phyloP scores from a whole-genome alignment of 768 basidiomycete species.

The Rhizopogon vulgaris region DNA sequence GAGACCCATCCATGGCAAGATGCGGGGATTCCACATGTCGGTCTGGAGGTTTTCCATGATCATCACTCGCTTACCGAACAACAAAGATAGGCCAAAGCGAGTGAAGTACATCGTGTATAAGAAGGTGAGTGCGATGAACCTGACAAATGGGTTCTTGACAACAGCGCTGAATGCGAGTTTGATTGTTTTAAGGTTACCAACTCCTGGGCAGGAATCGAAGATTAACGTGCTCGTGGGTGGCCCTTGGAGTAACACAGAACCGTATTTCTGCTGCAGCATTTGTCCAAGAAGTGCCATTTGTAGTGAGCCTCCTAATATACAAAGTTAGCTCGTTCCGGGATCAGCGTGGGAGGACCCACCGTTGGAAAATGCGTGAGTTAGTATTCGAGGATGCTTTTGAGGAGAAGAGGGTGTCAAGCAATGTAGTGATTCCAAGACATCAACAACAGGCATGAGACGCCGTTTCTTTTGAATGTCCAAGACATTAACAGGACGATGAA shows the following conservation, averaged over 20 bases:
- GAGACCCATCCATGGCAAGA: conserved; percentile 26
- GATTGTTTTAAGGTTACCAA: conserved; percentile 10
- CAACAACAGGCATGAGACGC: conserved; percentile 15
- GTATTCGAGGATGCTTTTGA: conserved; percentile 13
- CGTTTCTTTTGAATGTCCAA: conserved; percentile 10
- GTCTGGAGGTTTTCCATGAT: conserved; percentile 2
- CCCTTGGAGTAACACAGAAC: conserved; percentile 2
- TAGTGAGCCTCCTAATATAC: conserved; percentile 15
- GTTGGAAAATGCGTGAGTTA: conserved; percentile 25
- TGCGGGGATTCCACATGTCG: conserved; percentile 13
- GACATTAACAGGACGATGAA: background rate
- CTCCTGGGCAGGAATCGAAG: conserved; percentile 17
- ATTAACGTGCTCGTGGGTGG: conserved; percentile 11
- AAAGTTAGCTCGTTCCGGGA: background rate
- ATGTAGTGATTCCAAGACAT: conserved; percentile 18
- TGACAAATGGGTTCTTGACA: conserved; percentile 15
- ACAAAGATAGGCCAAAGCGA: conserved; percentile 2
- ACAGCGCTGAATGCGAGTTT: conserved; percentile 16
- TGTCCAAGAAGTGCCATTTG: conserved; percentile 15
- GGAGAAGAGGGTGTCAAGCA: conserved; percentile 10
- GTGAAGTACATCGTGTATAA: conserved; percentile 11
- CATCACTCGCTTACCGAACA: conserved; percentile 15
- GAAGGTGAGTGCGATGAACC: conserved; percentile 8
- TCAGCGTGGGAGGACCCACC: conserved; percentile 9
- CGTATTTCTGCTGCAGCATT: conserved; percentile 16